Evolutionary conservation across 257 asterid species (phyloP).

Genomic region (Capsicum baccatum): DNA sequence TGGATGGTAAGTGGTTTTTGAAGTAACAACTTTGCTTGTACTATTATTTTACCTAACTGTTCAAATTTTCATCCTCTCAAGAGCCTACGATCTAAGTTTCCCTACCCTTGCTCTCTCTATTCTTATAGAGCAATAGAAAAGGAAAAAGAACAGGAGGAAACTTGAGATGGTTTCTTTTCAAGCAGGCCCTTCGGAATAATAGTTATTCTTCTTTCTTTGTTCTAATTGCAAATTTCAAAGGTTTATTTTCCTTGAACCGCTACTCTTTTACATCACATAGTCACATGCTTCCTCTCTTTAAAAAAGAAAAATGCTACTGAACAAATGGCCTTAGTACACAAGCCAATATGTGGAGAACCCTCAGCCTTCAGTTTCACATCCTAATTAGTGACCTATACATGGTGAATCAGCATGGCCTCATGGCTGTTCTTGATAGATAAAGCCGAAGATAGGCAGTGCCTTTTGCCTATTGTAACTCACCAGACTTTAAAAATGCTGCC

Average conservation of each 20-base stretch:
- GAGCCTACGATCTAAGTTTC: not conserved
- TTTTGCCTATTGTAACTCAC: not conserved
- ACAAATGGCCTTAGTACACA: not conserved
- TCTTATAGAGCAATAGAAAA: not conserved
- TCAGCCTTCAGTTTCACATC: not conserved
- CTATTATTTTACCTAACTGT: not conserved
- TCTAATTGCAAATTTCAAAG: not conserved
- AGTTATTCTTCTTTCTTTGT: not conserved
- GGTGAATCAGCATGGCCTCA: not conserved
- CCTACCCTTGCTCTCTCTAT: not conserved
- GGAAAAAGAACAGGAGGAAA: not conserved
- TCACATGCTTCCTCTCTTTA: not conserved
- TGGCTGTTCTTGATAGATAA: not conserved
- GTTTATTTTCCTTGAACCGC: not conserved
- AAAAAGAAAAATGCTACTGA: not conserved
- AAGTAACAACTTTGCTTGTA: not conserved
- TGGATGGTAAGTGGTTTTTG: not conserved
- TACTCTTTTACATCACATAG: not conserved
- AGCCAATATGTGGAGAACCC: not conserved
- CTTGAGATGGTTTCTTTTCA: constrained; percentile 3
- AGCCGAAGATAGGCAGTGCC: not conserved
- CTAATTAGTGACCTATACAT: not conserved
- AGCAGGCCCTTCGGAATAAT: not conserved
- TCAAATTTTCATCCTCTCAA: not conserved
- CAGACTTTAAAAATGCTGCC: not conserved